Base-by-base conservation (phyloP, 2,329 filamentous ascomycete genomes). In the Juglanconis sp. region DNA sequence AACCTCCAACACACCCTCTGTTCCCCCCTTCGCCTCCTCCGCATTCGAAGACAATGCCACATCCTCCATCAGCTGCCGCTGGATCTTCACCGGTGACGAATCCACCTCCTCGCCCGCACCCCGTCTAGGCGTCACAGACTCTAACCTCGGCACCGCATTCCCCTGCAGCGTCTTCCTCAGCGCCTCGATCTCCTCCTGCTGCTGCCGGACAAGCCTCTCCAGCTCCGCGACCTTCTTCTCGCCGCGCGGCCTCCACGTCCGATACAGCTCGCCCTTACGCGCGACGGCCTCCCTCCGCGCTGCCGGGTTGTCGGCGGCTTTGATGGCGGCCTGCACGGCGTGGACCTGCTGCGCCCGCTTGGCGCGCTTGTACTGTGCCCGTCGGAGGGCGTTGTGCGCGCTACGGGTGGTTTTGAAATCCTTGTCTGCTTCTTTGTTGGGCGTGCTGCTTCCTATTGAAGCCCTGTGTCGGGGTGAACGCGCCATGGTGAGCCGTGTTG, bases 31-130 rank as follows among this genome's bases (percentile, higher is more conserved):
- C 13, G 9, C 24, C 5, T 42, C 52, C 11, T 24, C 55, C 15
- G 31, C 47, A 10, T 38, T 36, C 8, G 30, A 17, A 24, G 44
- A 38, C 34, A n/a, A 34, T 4, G 38, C 32, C 24, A 35, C 51
- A 31, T 61, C 59, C n/a, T 42, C 48, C 34, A 56, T 30, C 5
- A 62, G 50, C 54, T 63, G 54, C 38, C 50, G 53, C 35, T 49
- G 51, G 54, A 60, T 57, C 57, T 61, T 63, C 7, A 55, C 49
- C 31, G 57, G 60, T 1, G 60, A 57, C 8, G 57, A 60, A 38
- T 60, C 57, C 10, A 57, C 54, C 51, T 53, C 50, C 30, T 53
- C 44, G 4, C 32, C 17, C 2, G 11, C 30, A 4, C 30, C 50
- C 34, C 17, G 9, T 4, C 30, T 36, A 11, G 53, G 61, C 53